Evolutionary conservation across 179 eudicot species (phyloP).

Genomic region (Carnegiea gigantea): DNA sequence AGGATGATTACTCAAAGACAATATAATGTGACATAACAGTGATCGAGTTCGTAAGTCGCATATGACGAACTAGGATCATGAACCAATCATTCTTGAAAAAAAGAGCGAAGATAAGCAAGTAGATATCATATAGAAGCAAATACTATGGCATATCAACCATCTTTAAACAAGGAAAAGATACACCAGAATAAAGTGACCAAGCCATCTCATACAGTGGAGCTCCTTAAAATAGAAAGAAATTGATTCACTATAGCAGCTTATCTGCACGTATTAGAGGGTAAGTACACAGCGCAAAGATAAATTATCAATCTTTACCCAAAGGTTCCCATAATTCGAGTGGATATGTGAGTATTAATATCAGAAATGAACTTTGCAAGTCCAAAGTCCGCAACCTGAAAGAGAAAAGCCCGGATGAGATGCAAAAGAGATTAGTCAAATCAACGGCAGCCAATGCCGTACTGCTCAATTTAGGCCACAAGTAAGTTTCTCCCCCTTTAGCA

Average conservation of each 20-base stretch:
- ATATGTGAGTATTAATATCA: slow-evolving; percentile 78
- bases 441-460: not conserved
- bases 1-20: not conserved
- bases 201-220: not conserved
- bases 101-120: not conserved
- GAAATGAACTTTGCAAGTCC: slow-evolving; percentile 90
- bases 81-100: not conserved
- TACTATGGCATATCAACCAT: too few species aligned
- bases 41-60: not conserved
- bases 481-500: not conserved
- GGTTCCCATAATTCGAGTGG: slow-evolving; percentile 96
- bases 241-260: not conserved
- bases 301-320: slow-evolving; percentile 58
- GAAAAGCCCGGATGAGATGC: not conserved
- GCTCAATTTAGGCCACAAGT: not conserved
- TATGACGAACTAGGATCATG: not conserved
- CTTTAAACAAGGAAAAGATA: not conserved
- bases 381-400: slow-evolving; percentile 89
- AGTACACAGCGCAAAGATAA: not conserved
- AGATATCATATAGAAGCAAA: too few species aligned
- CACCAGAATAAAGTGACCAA: not conserved
- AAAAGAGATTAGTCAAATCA: not conserved
- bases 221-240: not conserved
- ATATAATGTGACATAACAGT: not conserved
- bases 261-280: not conserved